Evolutionary conservation across 257 asterid genomes (phyloP), one percentile per base, ranked within the genome.

Genomic region (Henckelia pumila): DNA sequence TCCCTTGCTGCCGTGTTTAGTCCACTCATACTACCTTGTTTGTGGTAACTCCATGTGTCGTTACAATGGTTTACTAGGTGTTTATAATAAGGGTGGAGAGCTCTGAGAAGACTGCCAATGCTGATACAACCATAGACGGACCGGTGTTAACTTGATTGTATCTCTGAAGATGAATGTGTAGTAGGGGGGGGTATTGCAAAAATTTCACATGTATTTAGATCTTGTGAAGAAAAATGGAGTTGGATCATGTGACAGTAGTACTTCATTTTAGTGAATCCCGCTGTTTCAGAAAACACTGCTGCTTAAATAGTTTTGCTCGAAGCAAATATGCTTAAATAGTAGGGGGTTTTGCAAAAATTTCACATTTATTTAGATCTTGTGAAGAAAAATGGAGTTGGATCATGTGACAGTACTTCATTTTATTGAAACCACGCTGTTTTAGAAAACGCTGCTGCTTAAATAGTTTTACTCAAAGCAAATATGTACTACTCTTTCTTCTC

Each of bases 81-180:
- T 80, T 78, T 77, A 81, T 85, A 55, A 69, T 33, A 65, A 83
- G 86, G 77, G 80, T 79, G 68, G 75, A 60, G 20, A 52, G 28
- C 53, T 52, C 68, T 29, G 78, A 59, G 26, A 72, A 76, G 37
- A 61, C 33, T 22, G 73, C 17, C 3, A 56, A 40, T 26, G 76
- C 61, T 22, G 63, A 53, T 50, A 71, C 16, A 70, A 44, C 35
- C 9, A 56, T 59, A 5, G 70, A 32, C 14, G 69, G 68, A 61
- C 60, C 1, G n/a, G 10, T 6, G 16, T 4, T 11, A 40, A 10
- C 50, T 40, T 40, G 50, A 40, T 40, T 1, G 50, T 11, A 40
- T 40, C 17, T 17, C 50, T 40, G 50, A 40, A 40, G 50, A 19
- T 23, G 16, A 7, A 19, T 7, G 1, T 23, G 14, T 56, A 5